Conservation (phyloP, 768 basidiomycete genomes). For the Hortiboletus flavorubellus region DNA sequence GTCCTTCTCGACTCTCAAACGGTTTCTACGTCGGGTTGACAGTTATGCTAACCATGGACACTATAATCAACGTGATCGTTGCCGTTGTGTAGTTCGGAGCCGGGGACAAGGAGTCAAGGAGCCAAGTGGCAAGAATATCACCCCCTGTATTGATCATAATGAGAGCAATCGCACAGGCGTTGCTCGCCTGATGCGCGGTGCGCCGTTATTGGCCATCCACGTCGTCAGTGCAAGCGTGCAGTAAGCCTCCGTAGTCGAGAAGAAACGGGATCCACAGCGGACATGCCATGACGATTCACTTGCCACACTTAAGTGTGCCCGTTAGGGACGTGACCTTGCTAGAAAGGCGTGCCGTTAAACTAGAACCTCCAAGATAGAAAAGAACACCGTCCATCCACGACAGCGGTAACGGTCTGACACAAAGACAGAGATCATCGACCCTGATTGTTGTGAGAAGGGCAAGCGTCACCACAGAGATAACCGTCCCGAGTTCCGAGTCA, state of each 20-base stretch:
- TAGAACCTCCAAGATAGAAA: constrained; percentile 39
- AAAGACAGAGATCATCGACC: constrained; percentile 41
- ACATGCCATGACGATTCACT: constrained; percentile 18
- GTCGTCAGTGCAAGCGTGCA: constrained; percentile 51
- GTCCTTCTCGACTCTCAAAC: constrained; percentile 39
- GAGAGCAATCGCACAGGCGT: constrained; percentile 56
- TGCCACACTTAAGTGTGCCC: too few relatives aligned
- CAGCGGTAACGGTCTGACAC: constrained; percentile 52
- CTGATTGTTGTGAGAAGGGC: constrained; percentile 15
- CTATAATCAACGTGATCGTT: constrained; percentile 31
- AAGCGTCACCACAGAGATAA: neutral
- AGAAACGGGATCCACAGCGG: constrained; percentile 56
- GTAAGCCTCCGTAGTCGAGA: constrained; percentile 53
- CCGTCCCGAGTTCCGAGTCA: neutral
- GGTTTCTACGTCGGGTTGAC: constrained; percentile 38
- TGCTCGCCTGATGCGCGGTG: constrained; percentile 54
- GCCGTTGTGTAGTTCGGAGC: constrained; percentile 50
- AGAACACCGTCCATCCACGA: constrained; percentile 48
- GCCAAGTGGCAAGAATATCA: constrained; percentile 61
- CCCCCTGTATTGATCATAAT: constrained; percentile 55
- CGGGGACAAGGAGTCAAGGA: constrained; percentile 48
- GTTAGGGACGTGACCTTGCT: neutral
- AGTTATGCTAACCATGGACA: too few relatives aligned
- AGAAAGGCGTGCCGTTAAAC: constrained; percentile 47
- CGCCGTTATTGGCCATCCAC: constrained; percentile 61